Evolutionary conservation across 257 asterid species (phyloP).

Genomic region (Ehretia macrophylla): DNA sequence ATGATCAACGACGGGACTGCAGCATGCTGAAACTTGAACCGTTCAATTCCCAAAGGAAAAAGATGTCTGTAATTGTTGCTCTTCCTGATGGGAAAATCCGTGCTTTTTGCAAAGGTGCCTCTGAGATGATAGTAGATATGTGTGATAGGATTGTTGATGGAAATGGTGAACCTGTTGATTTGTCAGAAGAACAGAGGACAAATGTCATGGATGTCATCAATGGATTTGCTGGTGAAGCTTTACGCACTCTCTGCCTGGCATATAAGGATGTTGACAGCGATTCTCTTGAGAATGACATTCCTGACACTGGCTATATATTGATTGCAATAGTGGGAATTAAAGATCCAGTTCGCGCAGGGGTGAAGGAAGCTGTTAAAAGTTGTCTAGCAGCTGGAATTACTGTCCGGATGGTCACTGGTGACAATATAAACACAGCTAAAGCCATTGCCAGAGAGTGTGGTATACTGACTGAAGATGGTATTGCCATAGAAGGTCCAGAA

Average conservation of each 20-base stretch:
- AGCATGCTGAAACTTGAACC: conserved; percentile 81
- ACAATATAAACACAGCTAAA: conserved; percentile 85
- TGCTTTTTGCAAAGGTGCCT: conserved; percentile 94
- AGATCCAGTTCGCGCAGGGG: conserved; percentile 95
- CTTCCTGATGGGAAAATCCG: conserved; percentile 70
- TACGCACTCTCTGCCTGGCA: conserved; percentile 92
- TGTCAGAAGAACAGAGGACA: conserved; percentile 57
- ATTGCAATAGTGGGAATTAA: conserved; percentile 86
- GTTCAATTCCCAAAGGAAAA: conserved; percentile 89
- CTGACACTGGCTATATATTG: conserved; percentile 72
- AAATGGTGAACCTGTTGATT: conserved; percentile 49
- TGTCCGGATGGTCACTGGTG: conserved; percentile 97
- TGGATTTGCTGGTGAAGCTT: conserved; percentile 68
- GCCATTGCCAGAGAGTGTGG: conserved; percentile 98
- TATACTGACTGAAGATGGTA: conserved; percentile 62
- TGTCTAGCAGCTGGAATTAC: conserved; percentile 86
- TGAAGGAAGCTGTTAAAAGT: conserved; percentile 73
- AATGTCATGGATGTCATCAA: conserved; percentile 48
- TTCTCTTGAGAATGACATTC: conserved; percentile 38
- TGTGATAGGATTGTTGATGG: conserved; percentile 53
- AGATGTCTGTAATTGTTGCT: conserved; percentile 79
- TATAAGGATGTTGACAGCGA: conserved; percentile 59
- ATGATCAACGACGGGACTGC: conserved; percentile 47
- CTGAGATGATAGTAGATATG: conserved; percentile 76
- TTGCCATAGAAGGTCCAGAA: conserved; percentile 82